Evolutionary conservation across 2,329 filamentous ascomycete species (phyloP), one percentile per base, ranked within the genome.

Genomic region (Cytospora piceae): DNA sequence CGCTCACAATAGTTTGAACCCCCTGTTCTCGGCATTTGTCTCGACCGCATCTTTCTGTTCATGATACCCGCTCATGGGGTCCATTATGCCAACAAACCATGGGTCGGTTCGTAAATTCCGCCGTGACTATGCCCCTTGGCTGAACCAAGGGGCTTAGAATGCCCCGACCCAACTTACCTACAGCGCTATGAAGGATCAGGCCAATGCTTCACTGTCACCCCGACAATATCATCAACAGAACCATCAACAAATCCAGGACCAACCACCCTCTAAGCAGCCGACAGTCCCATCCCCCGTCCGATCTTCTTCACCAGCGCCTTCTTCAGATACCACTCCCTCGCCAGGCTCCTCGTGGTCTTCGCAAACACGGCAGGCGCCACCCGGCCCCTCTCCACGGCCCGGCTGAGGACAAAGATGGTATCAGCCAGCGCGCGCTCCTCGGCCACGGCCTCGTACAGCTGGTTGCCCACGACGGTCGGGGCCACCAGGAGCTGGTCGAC

Each of bases 401-500:
- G 81, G 1, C 90, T 90, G 17, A 96, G 81, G 68, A 93, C 89
- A 73, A 95, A 96, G 69, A 98, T 87, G 3, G 93, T 91, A 75
- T 97, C 94, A 37, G 90, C 90, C 57, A 96, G 85, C 3, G 91
- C 93, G 70, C 90, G 85, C 78, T 97, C 94, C 74, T 99, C 95
- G 1, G 93, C 93, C 32, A 94, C 92, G 2, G 96, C 82, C 57
- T 89, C 88, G 77, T 98, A 99, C 27, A 99, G 80, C 80, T 99
- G 95, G 70, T 94, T 94, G 0, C 91, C 92, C 5, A 97, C 95
- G 1, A 97, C 90, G 0, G 93, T 97, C 0, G 94, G 93, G 3
- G 94, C 93, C n/a, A 97, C 92, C 3, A 99, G 82, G 39, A 98
- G 84, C 67, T 96, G 93, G 75, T 99, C 95, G 58, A 98, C 90